Percentiles rank a stretch among this genome's conserved stretches.
Evolutionary conservation across 306 rosid species (phyloP).

Genomic region (Leucaena leucocephala): DNA sequence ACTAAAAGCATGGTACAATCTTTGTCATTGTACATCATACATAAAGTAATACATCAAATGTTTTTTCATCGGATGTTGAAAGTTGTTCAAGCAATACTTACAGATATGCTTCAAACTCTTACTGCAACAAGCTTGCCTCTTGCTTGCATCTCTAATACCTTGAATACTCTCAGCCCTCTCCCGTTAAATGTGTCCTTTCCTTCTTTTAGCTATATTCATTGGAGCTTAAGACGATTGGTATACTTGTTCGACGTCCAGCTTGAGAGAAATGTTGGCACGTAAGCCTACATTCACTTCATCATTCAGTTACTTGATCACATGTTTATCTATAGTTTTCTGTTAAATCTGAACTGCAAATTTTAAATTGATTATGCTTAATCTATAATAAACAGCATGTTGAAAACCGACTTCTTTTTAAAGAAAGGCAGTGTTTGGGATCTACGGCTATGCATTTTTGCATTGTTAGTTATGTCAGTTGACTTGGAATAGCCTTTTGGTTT

Average conservation of each 20-base stretch:
- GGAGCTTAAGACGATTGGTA: constrained; percentile 74
- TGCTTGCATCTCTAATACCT: constrained; percentile 75
- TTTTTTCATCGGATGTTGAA: constrained; percentile 46
- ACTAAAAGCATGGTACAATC: constrained; percentile 47
- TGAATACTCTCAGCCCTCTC: constrained; percentile 84
- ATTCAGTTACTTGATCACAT: constrained; percentile 25
- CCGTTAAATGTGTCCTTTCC: constrained; percentile 81
- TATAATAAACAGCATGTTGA: constrained; percentile 6
- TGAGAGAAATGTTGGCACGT: constrained; percentile 93
- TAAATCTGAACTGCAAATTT: constrained; percentile 3
- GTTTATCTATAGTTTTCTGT: constrained; percentile 14
- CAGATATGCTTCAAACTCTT: constrained; percentile 53
- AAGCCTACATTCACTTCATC: constrained; percentile 50
- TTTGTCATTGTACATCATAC: constrained; percentile 55
- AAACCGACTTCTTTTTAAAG: background rate
- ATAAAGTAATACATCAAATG: constrained; percentile 48
- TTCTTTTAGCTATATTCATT: constrained; percentile 64
- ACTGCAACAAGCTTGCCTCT: constrained; percentile 60
- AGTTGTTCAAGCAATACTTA: constrained; percentile 46
- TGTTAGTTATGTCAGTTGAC: constrained; percentile 3
- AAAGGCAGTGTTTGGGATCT: constrained; percentile 12
- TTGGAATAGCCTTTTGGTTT: background rate
- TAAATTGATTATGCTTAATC: constrained; percentile 19
- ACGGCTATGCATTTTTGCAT: constrained; percentile 5
- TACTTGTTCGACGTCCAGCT: constrained; percentile 83